These are phyloP conservation scores for Rhizophora apiculata DNA, from an alignment of 345 rosid genomes.

Conservation along the genomic window DNA sequence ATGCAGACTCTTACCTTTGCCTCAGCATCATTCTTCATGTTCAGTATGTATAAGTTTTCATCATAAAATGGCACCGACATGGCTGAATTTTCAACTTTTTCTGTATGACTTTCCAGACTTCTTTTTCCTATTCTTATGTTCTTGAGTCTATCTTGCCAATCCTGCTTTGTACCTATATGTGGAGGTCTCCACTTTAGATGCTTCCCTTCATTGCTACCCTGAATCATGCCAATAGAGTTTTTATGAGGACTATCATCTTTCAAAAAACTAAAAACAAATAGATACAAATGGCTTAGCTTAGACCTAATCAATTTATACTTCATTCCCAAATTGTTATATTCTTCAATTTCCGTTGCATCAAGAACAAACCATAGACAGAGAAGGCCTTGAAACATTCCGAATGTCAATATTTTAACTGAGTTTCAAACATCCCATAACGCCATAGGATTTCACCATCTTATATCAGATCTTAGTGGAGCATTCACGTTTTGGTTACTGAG, in stretches of 20 bases:
- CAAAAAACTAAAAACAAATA: too few relatives aligned
- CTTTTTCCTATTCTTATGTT: slow-evolving; percentile 64
- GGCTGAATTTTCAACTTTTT: slow-evolving; percentile 49
- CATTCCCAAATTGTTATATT: too few relatives aligned
- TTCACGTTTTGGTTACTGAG: slow-evolving; percentile 1
- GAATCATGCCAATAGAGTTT: slow-evolving; percentile 20
- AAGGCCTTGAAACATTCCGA: too few relatives aligned
- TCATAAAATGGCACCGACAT: slow-evolving; percentile 72
- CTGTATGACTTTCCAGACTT: slow-evolving; percentile 51
- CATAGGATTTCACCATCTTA: too few relatives aligned
- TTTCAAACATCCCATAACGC: too few relatives aligned
- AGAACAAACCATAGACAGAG: too few relatives aligned
- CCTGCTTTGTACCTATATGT: slow-evolving; percentile 57
- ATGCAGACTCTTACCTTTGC: slow-evolving; percentile 49
- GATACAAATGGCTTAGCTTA: too few relatives aligned
- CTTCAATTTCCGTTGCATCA: too few relatives aligned
- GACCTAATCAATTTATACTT: too few relatives aligned
- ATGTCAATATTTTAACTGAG: too few relatives aligned
- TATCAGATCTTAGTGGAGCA: too few relatives aligned
- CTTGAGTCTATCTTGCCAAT: slow-evolving; percentile 81
- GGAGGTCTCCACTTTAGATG: slow-evolving; percentile 56
- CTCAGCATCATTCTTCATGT: slow-evolving; percentile 66
- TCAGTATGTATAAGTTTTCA: slow-evolving; percentile 58
- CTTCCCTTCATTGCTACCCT: slow-evolving; percentile 58
- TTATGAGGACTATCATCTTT: neutral